These are phyloP conservation scores for Ascochyta koolunga DNA, from an alignment of 2,329 filamentous ascomycete species.

Conservation along the genomic window DNA sequence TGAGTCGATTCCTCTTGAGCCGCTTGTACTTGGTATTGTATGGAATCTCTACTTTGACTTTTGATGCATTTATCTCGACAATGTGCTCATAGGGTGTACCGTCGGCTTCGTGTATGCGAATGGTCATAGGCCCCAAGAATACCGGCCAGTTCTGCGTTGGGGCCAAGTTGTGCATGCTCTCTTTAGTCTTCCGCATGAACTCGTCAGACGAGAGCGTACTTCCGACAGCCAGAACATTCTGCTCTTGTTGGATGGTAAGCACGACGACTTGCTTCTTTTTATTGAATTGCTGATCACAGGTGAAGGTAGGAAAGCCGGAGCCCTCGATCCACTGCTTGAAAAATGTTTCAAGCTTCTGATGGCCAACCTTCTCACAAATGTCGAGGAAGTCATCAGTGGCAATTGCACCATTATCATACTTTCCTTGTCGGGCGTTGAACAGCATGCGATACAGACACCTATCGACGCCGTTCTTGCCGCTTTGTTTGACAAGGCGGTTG, in stretches of 20 bases:
- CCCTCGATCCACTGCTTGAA: slow-evolving; percentile 93
- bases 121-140: slow-evolving; percentile 96
- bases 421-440: slow-evolving; percentile 82
- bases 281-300: slow-evolving; percentile 89
- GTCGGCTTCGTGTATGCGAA: slow-evolving; percentile 96
- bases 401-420: slow-evolving; percentile 72
- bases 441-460: slow-evolving; percentile 87
- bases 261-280: slow-evolving; percentile 97
- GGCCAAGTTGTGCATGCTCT: slow-evolving; percentile 72
- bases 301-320: slow-evolving; percentile 86
- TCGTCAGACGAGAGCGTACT: slow-evolving; percentile 67
- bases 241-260: slow-evolving; percentile 78
- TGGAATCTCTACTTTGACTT: slow-evolving; percentile 88
- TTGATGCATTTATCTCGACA: slow-evolving; percentile 87
- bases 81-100: slow-evolving; percentile 98
- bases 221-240: slow-evolving; percentile 37
- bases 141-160: slow-evolving; percentile 74
- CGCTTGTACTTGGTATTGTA: slow-evolving; percentile 99
- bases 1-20: slow-evolving; percentile 82
- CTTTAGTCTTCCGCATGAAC: slow-evolving; percentile 85
- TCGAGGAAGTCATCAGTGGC: slow-evolving; percentile 79
- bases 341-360: slow-evolving; percentile 85
- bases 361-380: slow-evolving; percentile 85
- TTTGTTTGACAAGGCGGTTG: slow-evolving; percentile 85
- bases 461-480: slow-evolving; percentile 80